Percentiles rank a stretch among this genome's conserved stretches.
These are phyloP conservation scores for Didymella segeticola DNA, from an alignment of 2,329 filamentous ascomycete species.

Conservation along the genomic window DNA sequence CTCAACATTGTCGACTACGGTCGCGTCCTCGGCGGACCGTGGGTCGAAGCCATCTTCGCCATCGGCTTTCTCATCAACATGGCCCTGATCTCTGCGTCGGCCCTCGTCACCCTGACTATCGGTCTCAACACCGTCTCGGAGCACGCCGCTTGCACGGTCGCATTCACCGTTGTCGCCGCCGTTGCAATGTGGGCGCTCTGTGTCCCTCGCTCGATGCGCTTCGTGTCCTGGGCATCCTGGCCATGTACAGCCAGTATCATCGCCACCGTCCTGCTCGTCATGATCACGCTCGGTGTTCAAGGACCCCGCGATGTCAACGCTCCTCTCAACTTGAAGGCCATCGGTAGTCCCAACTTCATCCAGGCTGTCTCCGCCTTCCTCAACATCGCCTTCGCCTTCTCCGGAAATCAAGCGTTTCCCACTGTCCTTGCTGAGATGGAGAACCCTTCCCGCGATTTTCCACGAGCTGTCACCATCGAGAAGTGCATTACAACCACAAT, in stretches of 20 bases:
- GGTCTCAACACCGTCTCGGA: conserved; percentile 38
- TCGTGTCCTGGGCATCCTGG: conserved; percentile 38
- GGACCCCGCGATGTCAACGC: conserved; percentile 27
- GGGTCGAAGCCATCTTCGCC: conserved; percentile 35
- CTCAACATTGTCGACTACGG: conserved; percentile 41
- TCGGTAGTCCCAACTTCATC: conserved; percentile 31
- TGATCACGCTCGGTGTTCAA: conserved; percentile 36
- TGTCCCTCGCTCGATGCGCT: conserved; percentile 37
- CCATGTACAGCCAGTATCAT: conserved; percentile 34
- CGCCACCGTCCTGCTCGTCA: conserved; percentile 32
- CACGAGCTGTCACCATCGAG: conserved; percentile 35
- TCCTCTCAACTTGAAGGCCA: conserved; percentile 33
- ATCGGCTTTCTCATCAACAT: conserved; percentile 39
- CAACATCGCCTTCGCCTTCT: conserved; percentile 38
- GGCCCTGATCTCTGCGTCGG: conserved; percentile 37
- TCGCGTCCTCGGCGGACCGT: conserved; percentile 35
- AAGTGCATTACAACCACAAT: conserved; percentile 31
- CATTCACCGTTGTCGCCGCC: conserved; percentile 32
- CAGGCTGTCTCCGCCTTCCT: conserved; percentile 34
- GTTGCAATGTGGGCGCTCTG: conserved; percentile 38
- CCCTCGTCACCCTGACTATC: conserved; percentile 37
- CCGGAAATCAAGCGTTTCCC: conserved; percentile 39
- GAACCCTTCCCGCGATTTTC: conserved; percentile 35
- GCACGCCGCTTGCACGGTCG: conserved; percentile 39
- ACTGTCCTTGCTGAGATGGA: conserved; percentile 39